A percentile compares a stretch with the other conserved stretches of the same genome.
Conservation (phyloP, 192 early-diverging fungal species). For the Rhizoclosmatium globosum region DNA sequence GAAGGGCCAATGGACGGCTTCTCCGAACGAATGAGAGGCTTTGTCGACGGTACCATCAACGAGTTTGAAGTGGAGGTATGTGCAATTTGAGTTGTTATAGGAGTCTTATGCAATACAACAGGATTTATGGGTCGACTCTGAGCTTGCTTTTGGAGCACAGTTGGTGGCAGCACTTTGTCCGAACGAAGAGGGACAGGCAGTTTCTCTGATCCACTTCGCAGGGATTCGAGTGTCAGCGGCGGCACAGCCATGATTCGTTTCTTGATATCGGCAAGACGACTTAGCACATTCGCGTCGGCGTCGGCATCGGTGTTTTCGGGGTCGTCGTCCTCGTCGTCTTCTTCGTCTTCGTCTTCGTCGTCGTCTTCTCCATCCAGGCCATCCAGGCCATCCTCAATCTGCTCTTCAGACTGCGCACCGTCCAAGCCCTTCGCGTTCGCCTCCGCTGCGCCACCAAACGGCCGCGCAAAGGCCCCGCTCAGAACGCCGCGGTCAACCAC, state of each 20-base stretch:
- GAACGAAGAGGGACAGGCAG: not conserved
- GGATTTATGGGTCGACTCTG: not conserved
- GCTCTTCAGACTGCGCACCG: constrained; percentile 44
- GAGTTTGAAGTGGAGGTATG: too few species aligned
- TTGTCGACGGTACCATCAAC: too few species aligned
- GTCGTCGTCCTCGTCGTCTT: constrained; percentile 73
- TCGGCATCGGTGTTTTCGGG: constrained; percentile 79
- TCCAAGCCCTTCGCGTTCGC: constrained; percentile 72
- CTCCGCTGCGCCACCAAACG: constrained; percentile 83
- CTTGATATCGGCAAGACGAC: constrained; percentile 68
- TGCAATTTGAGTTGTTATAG: not conserved
- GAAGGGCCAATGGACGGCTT: too few species aligned
- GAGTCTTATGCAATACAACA: not conserved
- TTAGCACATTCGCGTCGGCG: constrained; percentile 82
- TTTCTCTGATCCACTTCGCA: constrained; percentile 56
- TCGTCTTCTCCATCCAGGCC: constrained; percentile 68
- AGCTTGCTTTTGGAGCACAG: not conserved
- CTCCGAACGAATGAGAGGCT: too few species aligned
- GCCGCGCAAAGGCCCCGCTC: constrained; percentile 64
- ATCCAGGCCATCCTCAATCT: constrained; percentile 41
- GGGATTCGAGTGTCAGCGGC: constrained; percentile 76
- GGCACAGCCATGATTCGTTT: not conserved
- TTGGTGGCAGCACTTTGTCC: not conserved
- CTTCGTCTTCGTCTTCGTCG: constrained; percentile 81
- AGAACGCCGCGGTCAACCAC: constrained; percentile 54